Conservation (phyloP, 768 basidiomycete genomes). For the Lyophyllum atratum region DNA sequence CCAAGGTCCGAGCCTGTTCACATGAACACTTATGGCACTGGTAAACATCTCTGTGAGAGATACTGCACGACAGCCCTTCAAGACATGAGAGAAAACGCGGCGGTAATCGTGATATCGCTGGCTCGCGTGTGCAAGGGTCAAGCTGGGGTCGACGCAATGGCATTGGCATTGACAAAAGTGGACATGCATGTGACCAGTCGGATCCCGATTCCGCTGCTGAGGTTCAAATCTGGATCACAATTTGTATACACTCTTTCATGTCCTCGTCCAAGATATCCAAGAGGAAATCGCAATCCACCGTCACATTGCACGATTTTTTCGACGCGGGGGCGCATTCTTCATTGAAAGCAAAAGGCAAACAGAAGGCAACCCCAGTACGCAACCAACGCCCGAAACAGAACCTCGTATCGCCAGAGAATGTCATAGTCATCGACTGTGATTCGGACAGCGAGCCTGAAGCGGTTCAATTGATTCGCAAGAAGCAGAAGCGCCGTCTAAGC, state of each 20-base stretch:
- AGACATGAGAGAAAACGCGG: too few species aligned
- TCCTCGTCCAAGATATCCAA: constrained; percentile 35
- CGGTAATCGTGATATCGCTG: too few species aligned
- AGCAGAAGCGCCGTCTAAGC: constrained; percentile 23
- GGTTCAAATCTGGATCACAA: background rate
- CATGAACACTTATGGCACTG: background rate
- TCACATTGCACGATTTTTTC: constrained; percentile 53
- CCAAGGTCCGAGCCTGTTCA: background rate
- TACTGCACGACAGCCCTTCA: too few species aligned
- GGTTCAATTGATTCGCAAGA: constrained; percentile 7
- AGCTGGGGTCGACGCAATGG: too few species aligned
- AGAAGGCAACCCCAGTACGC: background rate
- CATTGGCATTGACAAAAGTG: too few species aligned
- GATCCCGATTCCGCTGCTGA: background rate
- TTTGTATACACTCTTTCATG: constrained; percentile 24
- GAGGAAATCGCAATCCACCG: constrained; percentile 33
- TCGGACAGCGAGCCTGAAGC: constrained; percentile 36
- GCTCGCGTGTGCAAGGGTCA: too few species aligned
- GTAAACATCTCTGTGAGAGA: background rate
- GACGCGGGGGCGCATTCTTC: constrained; percentile 18
- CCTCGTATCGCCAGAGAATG: constrained; percentile 28
- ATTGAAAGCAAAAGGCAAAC: constrained; percentile 1
- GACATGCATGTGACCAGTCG: too few species aligned
- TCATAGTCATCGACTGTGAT: constrained; percentile 69
- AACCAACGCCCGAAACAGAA: constrained; percentile 3